These are phyloP conservation scores for Colletotrichum orbiculare DNA, from an alignment of 2,329 filamentous ascomycete genomes.

Conservation along the genomic window DNA sequence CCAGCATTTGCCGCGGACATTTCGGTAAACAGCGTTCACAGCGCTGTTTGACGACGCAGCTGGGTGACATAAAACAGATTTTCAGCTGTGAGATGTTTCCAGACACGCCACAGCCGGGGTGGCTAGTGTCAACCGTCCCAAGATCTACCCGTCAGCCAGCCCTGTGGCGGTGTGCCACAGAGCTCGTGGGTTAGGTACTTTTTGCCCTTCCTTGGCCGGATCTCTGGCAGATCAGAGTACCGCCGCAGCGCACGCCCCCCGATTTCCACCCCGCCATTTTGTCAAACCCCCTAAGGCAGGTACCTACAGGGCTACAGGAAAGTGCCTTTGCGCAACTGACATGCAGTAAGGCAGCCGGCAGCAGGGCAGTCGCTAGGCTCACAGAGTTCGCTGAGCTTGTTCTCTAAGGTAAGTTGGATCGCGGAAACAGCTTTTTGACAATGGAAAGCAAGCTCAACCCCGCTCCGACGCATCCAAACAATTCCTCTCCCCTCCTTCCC, in stretches of 20 bases:
- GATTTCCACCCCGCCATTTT: no score
- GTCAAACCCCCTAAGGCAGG: background rate
- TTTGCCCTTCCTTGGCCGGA: background rate
- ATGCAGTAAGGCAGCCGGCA: no score
- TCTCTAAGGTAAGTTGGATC: background rate
- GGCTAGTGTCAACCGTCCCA: background rate
- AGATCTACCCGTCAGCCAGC: background rate
- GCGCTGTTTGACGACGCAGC: background rate
- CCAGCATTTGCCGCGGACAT: slow-evolving; percentile 14
- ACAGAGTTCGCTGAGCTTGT: no score
- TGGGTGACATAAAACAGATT: background rate
- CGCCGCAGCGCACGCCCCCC: no score
- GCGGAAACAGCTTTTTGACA: background rate
- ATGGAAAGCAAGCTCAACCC: no score
- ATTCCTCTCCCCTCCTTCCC: background rate
- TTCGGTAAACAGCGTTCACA: background rate
- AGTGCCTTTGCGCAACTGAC: no score
- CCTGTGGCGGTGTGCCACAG: slow-evolving; percentile 12
- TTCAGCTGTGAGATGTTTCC: slow-evolving; percentile 3
- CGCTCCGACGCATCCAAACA: background rate
- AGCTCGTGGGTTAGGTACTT: no score
- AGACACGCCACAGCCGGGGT: slow-evolving; percentile 2
- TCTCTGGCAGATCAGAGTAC: background rate
- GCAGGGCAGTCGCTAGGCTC: no score
- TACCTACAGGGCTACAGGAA: no score